These are phyloP conservation scores for Backusella liffmaniae DNA, from an alignment of 192 early-diverging fungal genomes.

Conservation along the genomic window DNA sequence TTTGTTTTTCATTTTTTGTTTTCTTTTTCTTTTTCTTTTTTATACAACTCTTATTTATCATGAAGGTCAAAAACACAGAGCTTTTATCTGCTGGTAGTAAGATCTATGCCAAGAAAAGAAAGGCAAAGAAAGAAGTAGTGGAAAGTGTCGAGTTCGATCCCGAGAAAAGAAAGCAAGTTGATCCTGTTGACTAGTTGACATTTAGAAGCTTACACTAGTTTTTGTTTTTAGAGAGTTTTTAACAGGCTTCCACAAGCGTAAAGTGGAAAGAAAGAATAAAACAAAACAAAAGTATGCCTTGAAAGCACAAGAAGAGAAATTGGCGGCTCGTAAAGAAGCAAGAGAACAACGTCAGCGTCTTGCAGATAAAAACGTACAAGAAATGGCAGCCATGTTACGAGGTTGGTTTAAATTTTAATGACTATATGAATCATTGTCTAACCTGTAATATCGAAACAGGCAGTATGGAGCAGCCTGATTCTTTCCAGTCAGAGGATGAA, in stretches of 20 bases:
- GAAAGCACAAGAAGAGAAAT: constrained; percentile 51
- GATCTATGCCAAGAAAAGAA: constrained; percentile 70
- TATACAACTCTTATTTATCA: background rate
- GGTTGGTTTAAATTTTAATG: constrained; percentile 10
- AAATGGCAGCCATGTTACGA: constrained; percentile 48
- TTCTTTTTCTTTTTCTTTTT: background rate
- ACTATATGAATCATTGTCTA: background rate
- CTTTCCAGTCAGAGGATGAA: constrained; percentile 12
- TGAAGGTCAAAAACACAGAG: constrained; percentile 44
- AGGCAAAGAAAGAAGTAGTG: constrained; percentile 58
- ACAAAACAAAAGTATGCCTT: constrained; percentile 48
- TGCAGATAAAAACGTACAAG: constrained; percentile 47
- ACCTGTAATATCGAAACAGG: background rate
- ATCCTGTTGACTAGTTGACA: background rate
- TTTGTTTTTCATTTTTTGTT: background rate
- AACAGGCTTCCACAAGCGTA: constrained; percentile 80
- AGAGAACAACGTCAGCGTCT: constrained; percentile 49
- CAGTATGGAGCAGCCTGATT: background rate
- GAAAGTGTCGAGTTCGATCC: constrained; percentile 65
- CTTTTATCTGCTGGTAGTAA: constrained; percentile 58
- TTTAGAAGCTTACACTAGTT: background rate
- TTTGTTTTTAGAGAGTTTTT: constrained; percentile 55
- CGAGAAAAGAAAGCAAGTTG: constrained; percentile 54
- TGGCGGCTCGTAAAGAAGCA: constrained; percentile 52
- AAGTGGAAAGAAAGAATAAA: constrained; percentile 63